Conservation (phyloP, 2,329 filamentous ascomycete species). For the Didymella pomorum region DNA sequence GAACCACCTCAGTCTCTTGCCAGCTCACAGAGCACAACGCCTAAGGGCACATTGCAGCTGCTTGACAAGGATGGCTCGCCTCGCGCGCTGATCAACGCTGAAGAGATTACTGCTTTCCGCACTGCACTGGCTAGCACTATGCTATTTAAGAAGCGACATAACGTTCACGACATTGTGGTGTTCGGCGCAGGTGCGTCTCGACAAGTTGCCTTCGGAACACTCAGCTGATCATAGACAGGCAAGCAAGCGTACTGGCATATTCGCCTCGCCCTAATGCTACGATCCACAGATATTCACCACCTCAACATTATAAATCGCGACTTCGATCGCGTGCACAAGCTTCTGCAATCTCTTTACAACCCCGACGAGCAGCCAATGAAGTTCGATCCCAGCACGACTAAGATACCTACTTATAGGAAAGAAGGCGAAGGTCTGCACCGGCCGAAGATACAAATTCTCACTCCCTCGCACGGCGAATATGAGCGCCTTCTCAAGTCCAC, state of each 20-base stretch:
- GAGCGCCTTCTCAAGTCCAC: conserved; percentile 73
- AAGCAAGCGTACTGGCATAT: conserved; percentile 96
- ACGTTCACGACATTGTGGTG: conserved; percentile 78
- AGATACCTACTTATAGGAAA: conserved; percentile 28
- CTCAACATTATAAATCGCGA: conserved; percentile 84
- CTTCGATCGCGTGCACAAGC: conserved; percentile 65
- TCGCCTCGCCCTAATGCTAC: conserved; percentile 79
- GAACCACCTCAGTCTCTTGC: conserved; percentile 31
- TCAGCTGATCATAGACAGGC: conserved; percentile 1
- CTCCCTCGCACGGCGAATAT: conserved; percentile 75
- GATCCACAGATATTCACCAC: conserved; percentile 72
- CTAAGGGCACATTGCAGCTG: conserved; percentile 66
- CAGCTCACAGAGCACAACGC: conserved; percentile 53
- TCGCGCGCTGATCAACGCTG: conserved; percentile 70
- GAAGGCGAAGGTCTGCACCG: conserved; percentile 32
- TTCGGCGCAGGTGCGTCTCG: conserved; percentile 74
- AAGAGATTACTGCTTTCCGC: conserved; percentile 73
- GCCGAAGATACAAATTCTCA: conserved; percentile 72
- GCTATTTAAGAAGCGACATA: conserved; percentile 68
- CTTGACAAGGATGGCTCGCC: conserved; percentile 66
- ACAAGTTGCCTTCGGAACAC: background rate
- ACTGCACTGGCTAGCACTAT: conserved; percentile 71
- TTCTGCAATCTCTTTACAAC: conserved; percentile 64
- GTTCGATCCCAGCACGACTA: conserved; percentile 21
- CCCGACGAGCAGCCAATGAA: conserved; percentile 47